Evolutionary conservation across 192 early-diverging fungal genomes (phyloP).

Genomic region (Coemansia furcata): DNA sequence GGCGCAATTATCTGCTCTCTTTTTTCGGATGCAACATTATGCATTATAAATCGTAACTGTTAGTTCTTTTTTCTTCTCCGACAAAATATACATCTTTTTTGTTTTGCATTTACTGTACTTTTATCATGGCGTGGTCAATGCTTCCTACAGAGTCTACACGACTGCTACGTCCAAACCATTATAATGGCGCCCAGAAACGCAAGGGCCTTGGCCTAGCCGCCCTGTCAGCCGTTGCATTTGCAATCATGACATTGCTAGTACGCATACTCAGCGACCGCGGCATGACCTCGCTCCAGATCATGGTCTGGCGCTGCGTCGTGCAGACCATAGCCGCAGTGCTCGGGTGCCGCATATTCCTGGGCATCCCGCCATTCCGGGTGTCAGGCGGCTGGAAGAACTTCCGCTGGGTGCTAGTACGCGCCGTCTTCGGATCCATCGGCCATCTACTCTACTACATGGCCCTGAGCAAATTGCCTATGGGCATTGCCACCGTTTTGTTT

Average conservation of each 20-base stretch:
- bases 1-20: not conserved
- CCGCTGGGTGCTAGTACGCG: slow-evolving; percentile 27
- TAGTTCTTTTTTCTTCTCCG: not conserved
- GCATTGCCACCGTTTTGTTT: slow-evolving; percentile 26
- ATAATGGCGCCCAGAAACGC: not conserved
- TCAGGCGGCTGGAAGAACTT: slow-evolving; percentile 8
- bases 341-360: not conserved
- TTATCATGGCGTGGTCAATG: not conserved
- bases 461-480: slow-evolving; percentile 18
- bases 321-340: slow-evolving; percentile 4
- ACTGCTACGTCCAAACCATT: not conserved
- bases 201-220: slow-evolving; percentile 19
- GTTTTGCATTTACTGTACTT: not conserved
- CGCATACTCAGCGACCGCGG: slow-evolving; percentile 9
- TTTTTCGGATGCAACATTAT: not conserved
- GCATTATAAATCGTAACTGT: not conserved
- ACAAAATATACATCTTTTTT: not conserved
- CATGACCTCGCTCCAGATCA: slow-evolving; percentile 29
- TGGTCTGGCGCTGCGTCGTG: slow-evolving; percentile 24
- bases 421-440: slow-evolving; percentile 19
- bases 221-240: slow-evolving; percentile 24
- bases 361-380: slow-evolving; percentile 9
- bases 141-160: not conserved
- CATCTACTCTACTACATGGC: slow-evolving; percentile 27
- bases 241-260: slow-evolving; percentile 21